These are phyloP conservation scores for Cephaloascus albidus DNA, from an alignment of 805 yeast species.

Conservation along the genomic window DNA sequence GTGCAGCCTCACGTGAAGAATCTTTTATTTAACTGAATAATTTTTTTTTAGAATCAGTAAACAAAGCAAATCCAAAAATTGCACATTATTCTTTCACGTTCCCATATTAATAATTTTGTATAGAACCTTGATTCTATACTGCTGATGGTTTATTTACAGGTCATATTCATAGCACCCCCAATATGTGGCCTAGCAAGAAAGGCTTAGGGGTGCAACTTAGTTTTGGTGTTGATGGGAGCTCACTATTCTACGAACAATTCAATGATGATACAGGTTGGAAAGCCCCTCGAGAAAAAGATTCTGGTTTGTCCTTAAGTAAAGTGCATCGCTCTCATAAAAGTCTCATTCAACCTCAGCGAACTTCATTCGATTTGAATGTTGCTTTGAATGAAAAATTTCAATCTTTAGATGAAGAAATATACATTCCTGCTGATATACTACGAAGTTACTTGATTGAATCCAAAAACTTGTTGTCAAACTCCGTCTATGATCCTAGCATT, in stretches of 20 bases:
- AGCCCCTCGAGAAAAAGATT: conserved; percentile 14
- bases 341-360: conserved; percentile 4
- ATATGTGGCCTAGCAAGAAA: conserved; percentile 29
- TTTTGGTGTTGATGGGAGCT: conserved; percentile 32
- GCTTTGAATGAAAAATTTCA: neutral
- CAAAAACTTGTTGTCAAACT: conserved; percentile 11
- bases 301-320: conserved; percentile 8
- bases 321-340: conserved; percentile 5
- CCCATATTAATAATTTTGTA: too few species aligned
- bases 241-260: conserved; percentile 8
- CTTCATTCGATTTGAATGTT: conserved; percentile 1
- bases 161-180: neutral
- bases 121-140: neutral
- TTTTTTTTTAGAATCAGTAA: too few species aligned
- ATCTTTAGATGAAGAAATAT: conserved; percentile 7
- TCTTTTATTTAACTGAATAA: too few species aligned
- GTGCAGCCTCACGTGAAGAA: too few species aligned
- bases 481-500: conserved; percentile 25
- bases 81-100: too few species aligned
- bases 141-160: neutral
- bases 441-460: conserved; percentile 15
- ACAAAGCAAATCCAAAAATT: too few species aligned
- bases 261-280: conserved; percentile 9
- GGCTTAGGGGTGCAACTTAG: conserved; percentile 28
- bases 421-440: conserved; percentile 15